Evolutionary conservation across 768 basidiomycete species (phyloP).

Genomic region (Paxillus involutus): DNA sequence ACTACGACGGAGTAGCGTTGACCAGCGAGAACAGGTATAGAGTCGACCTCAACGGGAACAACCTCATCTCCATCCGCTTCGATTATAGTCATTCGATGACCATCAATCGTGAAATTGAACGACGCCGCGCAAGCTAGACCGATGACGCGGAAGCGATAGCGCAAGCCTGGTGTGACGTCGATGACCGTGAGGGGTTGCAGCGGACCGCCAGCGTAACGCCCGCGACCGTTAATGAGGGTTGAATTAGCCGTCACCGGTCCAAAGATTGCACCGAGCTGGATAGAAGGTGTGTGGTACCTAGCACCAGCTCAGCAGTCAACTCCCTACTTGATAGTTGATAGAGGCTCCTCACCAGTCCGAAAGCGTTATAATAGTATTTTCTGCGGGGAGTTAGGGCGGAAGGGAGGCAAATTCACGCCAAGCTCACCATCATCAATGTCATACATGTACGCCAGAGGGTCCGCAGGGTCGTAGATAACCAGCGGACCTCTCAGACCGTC

Average conservation of each 20-base stretch:
- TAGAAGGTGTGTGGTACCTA: slow-evolving; percentile 38
- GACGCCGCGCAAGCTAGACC: slow-evolving; percentile 45
- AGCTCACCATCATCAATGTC: slow-evolving; percentile 34
- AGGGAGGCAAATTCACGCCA: no score
- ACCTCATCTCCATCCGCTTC: slow-evolving; percentile 50
- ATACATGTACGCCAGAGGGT: slow-evolving; percentile 22
- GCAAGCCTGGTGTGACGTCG: slow-evolving; percentile 37
- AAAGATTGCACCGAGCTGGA: slow-evolving; percentile 9
- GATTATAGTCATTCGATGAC: slow-evolving; percentile 50
- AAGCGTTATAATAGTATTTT: no score
- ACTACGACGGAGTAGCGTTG: slow-evolving; percentile 49
- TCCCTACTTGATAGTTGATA: neutral
- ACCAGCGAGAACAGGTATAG: slow-evolving; percentile 29
- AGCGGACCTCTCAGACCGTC: slow-evolving; percentile 24
- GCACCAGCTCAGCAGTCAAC: slow-evolving; percentile 6
- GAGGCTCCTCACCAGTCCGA: no score
- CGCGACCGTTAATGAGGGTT: slow-evolving; percentile 53
- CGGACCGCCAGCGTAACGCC: slow-evolving; percentile 46
- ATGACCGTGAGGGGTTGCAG: slow-evolving; percentile 41
- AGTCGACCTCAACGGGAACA: slow-evolving; percentile 42
- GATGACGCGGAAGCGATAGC: slow-evolving; percentile 57
- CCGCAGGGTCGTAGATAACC: slow-evolving; percentile 41
- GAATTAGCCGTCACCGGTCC: slow-evolving; percentile 30
- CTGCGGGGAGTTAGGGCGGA: no score
- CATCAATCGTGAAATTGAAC: slow-evolving; percentile 46